Evolutionary conservation across 2,329 filamentous ascomycete genomes (phyloP).

Genomic region (Alternaria sp.): DNA sequence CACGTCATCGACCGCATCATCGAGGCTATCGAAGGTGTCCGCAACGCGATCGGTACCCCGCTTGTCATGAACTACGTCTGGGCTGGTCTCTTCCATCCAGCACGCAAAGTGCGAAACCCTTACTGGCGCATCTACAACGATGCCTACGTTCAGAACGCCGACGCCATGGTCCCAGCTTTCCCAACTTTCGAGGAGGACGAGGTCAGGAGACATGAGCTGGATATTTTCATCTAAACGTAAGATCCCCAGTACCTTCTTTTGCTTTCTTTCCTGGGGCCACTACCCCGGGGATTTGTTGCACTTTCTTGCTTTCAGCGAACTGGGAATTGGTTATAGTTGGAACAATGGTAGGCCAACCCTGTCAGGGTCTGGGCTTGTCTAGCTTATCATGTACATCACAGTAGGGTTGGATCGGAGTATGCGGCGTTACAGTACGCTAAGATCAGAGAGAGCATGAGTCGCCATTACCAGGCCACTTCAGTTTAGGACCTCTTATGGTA

Average conservation of each 20-base stretch:
- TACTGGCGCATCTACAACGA: constrained; percentile 99
- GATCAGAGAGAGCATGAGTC: constrained; percentile 1
- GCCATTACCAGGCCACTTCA: constrained; percentile 7
- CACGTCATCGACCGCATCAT: constrained; percentile 99
- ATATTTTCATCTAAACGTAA: constrained; percentile 73
- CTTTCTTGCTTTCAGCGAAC: constrained; percentile 1
- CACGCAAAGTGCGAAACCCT: constrained; percentile 88
- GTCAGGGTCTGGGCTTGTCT: constrained; percentile 1
- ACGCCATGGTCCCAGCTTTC: constrained; percentile 96
- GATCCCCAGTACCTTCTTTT: constrained; percentile 2
- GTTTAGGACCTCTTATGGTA: constrained; percentile 24
- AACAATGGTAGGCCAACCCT: constrained; percentile 3
- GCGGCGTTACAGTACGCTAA: constrained; percentile 10
- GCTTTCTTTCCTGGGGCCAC: background rate
- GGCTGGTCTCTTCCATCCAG: constrained; percentile 96
- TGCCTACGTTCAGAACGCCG: constrained; percentile 90
- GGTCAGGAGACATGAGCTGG: constrained; percentile 78
- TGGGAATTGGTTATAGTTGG: constrained; percentile 5
- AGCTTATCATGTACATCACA: constrained; percentile 21
- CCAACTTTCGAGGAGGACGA: constrained; percentile 83
- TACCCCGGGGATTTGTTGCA: constrained; percentile 2
- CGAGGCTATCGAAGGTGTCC: constrained; percentile 94
- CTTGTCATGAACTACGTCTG: constrained; percentile 97
- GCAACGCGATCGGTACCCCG: constrained; percentile 90
- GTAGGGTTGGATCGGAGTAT: constrained; percentile 15